Percentiles rank a stretch among this genome's conserved stretches.
These are phyloP conservation scores for Calonectria pteridis DNA, from an alignment of 2,329 filamentous ascomycete species.

Conservation along the genomic window DNA sequence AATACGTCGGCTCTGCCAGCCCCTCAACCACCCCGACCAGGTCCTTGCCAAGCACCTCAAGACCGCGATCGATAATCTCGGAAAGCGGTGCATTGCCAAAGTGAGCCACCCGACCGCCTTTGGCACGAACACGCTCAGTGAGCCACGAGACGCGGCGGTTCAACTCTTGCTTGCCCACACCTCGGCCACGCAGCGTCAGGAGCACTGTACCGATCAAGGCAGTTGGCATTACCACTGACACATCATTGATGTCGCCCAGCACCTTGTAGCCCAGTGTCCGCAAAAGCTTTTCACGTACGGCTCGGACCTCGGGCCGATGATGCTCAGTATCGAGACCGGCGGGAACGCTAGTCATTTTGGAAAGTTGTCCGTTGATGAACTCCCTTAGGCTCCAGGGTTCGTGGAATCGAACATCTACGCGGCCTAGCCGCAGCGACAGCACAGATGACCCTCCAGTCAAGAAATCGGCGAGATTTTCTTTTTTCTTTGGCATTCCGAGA, in stretches of 20 bases:
- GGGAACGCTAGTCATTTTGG: slow-evolving; percentile 59
- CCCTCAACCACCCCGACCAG: slow-evolving; percentile 85
- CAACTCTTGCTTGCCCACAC: slow-evolving; percentile 89
- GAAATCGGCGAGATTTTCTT: slow-evolving; percentile 92
- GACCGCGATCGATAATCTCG: slow-evolving; percentile 86
- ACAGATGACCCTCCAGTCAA: slow-evolving; percentile 88
- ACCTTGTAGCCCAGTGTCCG: slow-evolving; percentile 93
- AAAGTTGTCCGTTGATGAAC: slow-evolving; percentile 84
- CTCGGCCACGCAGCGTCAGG: slow-evolving; percentile 89
- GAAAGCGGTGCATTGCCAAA: slow-evolving; percentile 85
- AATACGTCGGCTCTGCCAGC: slow-evolving; percentile 91
- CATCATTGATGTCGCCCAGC: slow-evolving; percentile 92
- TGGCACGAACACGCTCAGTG: slow-evolving; percentile 81
- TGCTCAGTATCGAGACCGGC: slow-evolving; percentile 60
- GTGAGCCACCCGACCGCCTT: slow-evolving; percentile 93
- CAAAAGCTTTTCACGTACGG: slow-evolving; percentile 78
- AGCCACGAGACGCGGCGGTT: slow-evolving; percentile 93
- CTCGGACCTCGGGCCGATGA: slow-evolving; percentile 61
- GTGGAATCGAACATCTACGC: slow-evolving; percentile 96
- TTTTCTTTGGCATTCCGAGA: slow-evolving; percentile 92
- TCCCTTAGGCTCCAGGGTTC: slow-evolving; percentile 91
- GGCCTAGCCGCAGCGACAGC: slow-evolving; percentile 86
- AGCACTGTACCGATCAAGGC: slow-evolving; percentile 95
- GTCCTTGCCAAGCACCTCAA: slow-evolving; percentile 91
- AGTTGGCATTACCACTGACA: slow-evolving; percentile 98